These are phyloP conservation scores for Pichia ethanolica DNA, from an alignment of 805 yeast species.

Conservation along the genomic window DNA sequence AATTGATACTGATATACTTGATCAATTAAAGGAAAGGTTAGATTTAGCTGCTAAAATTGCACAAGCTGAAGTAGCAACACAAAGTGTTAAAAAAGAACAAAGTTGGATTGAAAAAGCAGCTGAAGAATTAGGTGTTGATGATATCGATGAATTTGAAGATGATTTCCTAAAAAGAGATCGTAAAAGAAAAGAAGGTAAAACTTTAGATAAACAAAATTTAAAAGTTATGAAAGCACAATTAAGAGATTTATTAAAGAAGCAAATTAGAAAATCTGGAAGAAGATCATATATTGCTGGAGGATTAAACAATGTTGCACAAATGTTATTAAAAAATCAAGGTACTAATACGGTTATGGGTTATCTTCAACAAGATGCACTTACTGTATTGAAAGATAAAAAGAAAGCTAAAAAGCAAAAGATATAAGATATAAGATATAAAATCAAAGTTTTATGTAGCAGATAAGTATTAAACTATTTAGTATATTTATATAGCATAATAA, in stretches of 20 bases:
- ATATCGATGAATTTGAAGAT: conserved; percentile 59
- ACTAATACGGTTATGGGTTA: conserved; percentile 72
- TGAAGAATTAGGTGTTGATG: conserved; percentile 81
- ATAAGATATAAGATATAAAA: neutral
- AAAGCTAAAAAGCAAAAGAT: conserved; percentile 10
- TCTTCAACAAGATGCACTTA: conserved; percentile 58
- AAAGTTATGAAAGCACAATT: conserved; percentile 44
- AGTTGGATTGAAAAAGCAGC: conserved; percentile 88
- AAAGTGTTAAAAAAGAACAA: conserved; percentile 53
- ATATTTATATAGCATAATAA: no score
- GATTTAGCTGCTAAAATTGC: conserved; percentile 66
- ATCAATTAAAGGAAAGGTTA: conserved; percentile 64
- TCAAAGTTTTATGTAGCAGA: no score
- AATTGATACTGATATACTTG: conserved; percentile 65
- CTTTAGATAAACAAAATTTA: conserved; percentile 44
- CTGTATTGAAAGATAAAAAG: conserved; percentile 37
- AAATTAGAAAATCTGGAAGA: conserved; percentile 58
- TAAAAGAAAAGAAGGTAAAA: conserved; percentile 44
- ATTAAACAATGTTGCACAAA: conserved; percentile 66
- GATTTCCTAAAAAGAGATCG: conserved; percentile 59
- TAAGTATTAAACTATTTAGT: no score
- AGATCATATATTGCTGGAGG: conserved; percentile 78
- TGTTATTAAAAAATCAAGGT: conserved; percentile 49
- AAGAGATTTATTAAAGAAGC: conserved; percentile 40
- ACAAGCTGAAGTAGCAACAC: conserved; percentile 55